Percentiles rank a stretch among this genome's conserved stretches.
These are phyloP conservation scores for Abrus precatorius DNA, from an alignment of 306 rosid species.

Conservation along the genomic window DNA sequence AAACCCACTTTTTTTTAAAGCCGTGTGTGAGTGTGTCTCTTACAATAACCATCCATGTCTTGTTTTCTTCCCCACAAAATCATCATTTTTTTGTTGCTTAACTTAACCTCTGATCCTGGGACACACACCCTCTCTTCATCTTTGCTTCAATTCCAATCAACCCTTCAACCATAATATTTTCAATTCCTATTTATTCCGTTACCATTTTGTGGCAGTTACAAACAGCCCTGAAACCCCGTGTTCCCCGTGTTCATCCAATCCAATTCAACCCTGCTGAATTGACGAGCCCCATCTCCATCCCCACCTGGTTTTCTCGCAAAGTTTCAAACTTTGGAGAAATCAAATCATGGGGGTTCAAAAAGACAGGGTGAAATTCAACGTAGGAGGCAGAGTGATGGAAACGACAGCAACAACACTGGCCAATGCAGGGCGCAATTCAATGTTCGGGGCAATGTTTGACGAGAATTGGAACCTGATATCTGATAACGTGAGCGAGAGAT, in stretches of 20 bases:
- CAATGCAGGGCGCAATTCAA: constrained; percentile 86
- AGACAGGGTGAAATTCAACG: constrained; percentile 85
- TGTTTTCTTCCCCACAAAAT: constrained; percentile 44
- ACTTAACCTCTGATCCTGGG: constrained; percentile 22
- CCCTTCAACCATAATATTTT: neutral
- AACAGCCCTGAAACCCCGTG: too few species aligned
- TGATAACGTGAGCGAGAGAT: constrained; percentile 54
- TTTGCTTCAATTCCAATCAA: constrained; percentile 48
- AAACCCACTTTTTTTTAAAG: constrained; percentile 47
- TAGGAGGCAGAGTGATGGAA: constrained; percentile 92
- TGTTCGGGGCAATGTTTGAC: constrained; percentile 91
- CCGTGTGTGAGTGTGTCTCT: constrained; percentile 20
- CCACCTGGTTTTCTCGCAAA: constrained; percentile 55
- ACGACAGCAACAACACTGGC: constrained; percentile 91
- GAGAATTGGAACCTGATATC: constrained; percentile 73
- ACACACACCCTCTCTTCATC: neutral
- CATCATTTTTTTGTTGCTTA: constrained; percentile 36
- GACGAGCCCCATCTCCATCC: constrained; percentile 33
- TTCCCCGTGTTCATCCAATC: constrained; percentile 16
- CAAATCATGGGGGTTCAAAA: constrained; percentile 67
- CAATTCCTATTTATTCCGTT: neutral
- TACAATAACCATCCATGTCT: constrained; percentile 53
- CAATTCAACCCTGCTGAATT: neutral
- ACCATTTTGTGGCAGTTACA: constrained; percentile 13
- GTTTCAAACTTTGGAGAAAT: constrained; percentile 30